phyloP scores from a whole-genome alignment of 441 rosid genomes.

The Omphalea diandra region DNA sequence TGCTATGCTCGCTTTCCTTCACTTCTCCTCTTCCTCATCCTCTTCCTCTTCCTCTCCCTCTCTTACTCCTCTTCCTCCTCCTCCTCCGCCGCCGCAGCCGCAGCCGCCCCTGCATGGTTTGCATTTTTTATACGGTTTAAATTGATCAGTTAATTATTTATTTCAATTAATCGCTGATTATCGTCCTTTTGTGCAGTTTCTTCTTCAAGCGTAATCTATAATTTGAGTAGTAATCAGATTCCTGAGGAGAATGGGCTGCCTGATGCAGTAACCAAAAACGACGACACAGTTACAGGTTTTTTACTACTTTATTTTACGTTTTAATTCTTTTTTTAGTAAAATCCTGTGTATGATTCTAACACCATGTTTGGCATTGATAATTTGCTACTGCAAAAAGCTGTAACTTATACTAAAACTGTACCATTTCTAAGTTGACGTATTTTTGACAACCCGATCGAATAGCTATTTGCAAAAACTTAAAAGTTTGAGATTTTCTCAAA shows the following conservation, averaged over 20 bases:
- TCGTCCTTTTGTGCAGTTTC: slow-evolving; percentile 20
- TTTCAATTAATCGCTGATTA: no score
- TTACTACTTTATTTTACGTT: neutral
- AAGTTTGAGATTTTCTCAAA: no score
- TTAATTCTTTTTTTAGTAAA: neutral
- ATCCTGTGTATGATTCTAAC: neutral
- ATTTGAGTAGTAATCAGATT: slow-evolving; percentile 8
- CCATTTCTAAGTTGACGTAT: no score
- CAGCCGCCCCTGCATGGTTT: neutral
- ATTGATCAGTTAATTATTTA: neutral
- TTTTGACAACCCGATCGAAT: no score
- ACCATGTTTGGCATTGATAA: neutral
- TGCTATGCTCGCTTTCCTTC: slow-evolving; percentile 42
- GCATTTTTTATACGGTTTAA: neutral
- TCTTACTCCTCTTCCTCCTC: no score
- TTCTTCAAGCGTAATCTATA: slow-evolving; percentile 1
- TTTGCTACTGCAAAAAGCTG: no score
- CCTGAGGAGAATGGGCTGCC: slow-evolving; percentile 15
- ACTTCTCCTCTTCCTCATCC: slow-evolving; percentile 30
- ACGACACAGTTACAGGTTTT: slow-evolving; percentile 26
- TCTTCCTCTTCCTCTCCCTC: no score
- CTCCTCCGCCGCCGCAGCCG: neutral
- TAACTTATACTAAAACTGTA: no score
- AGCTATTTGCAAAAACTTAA: no score
- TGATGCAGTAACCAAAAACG: slow-evolving; percentile 8